Conservation (phyloP, 2,329 filamentous ascomycete species). For the Phyllosticta citrichinensis region DNA sequence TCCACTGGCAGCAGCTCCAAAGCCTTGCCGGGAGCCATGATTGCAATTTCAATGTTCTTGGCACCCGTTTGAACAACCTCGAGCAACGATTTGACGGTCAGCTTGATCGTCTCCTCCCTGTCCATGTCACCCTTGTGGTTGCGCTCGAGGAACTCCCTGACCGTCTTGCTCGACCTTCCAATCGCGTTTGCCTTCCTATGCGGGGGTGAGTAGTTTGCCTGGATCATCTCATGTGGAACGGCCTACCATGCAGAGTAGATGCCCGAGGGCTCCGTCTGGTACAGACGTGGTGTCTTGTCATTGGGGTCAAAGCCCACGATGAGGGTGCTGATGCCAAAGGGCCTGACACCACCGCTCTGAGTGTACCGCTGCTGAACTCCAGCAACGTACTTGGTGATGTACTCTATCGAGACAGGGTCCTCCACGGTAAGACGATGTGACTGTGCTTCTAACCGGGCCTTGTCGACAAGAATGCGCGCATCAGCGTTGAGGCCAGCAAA, state of each 20-base stretch:
- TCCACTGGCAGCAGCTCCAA: slow-evolving; percentile 92
- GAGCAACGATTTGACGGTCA: slow-evolving; percentile 94
- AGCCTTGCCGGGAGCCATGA: slow-evolving; percentile 86
- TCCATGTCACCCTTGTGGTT: slow-evolving; percentile 99
- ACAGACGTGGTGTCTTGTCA: slow-evolving; percentile 78
- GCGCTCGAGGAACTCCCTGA: slow-evolving; percentile 94
- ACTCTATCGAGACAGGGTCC: slow-evolving; percentile 95
- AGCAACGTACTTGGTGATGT: slow-evolving; percentile 98
- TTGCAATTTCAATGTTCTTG: slow-evolving; percentile 99
- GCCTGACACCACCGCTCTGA: slow-evolving; percentile 93
- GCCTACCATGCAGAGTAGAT: slow-evolving; percentile 97
- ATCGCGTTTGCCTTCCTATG: slow-evolving; percentile 97
- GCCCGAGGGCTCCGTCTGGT: slow-evolving; percentile 98
- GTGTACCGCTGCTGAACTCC: slow-evolving; percentile 98
- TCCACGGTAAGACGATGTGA: slow-evolving; percentile 95
- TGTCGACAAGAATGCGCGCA: slow-evolving; percentile 95
- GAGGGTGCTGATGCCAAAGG: slow-evolving; percentile 97
- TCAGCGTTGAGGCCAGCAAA: slow-evolving; percentile 97
- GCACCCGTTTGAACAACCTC: slow-evolving; percentile 98
- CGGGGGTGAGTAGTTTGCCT: background rate
- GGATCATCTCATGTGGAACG: background rate
- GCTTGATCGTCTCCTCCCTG: slow-evolving; percentile 85
- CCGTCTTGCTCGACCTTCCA: slow-evolving; percentile 95
- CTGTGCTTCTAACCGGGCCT: slow-evolving; percentile 92
- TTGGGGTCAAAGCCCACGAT: slow-evolving; percentile 98